Percentiles rank a stretch among this genome's conserved stretches.
Conservation (phyloP, 306 rosid species). For the Lathyrus tuberosus region DNA sequence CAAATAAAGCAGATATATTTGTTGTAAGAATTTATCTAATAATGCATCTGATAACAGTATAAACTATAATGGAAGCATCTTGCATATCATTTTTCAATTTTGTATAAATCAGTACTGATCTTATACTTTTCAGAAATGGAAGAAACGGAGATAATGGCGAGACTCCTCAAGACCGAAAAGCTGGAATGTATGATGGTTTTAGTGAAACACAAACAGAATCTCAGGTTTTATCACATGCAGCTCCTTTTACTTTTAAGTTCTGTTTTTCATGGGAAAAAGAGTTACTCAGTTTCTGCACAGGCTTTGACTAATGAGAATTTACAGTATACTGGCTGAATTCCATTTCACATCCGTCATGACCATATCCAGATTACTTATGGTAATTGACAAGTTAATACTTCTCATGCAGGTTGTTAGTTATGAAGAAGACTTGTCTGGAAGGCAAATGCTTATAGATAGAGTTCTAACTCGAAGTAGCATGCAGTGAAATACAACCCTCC, state of each 20-base stretch:
- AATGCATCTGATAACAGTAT: constrained; percentile 12
- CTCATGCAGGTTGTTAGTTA: constrained; percentile 76
- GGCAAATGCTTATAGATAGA: constrained; percentile 90
- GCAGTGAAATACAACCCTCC: constrained; percentile 48
- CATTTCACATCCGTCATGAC: too few species aligned
- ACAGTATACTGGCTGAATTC: constrained; percentile 25
- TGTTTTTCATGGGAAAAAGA: constrained; percentile 27
- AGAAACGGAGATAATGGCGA: constrained; percentile 55
- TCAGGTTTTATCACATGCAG: constrained; percentile 60
- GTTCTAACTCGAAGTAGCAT: constrained; percentile 75
- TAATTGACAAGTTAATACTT: constrained; percentile 6
- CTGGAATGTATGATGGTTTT: constrained; percentile 64
- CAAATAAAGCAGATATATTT: too few species aligned
- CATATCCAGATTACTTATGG: too few species aligned
- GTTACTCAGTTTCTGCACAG: constrained; percentile 13
- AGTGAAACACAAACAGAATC: constrained; percentile 96
- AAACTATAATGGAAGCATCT: constrained; percentile 1
- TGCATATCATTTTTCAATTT: constrained; percentile 14
- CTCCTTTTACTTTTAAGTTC: constrained; percentile 28
- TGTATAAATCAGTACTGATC: constrained; percentile 38
- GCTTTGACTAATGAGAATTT: too few species aligned
- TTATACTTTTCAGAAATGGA: constrained; percentile 43
- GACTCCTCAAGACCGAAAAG: constrained; percentile 48
- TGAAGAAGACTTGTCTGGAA: constrained; percentile 91
- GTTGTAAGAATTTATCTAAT: background rate